These are phyloP conservation scores for Candida sanyiensis DNA, from an alignment of 805 yeast genomes.

Conservation along the genomic window DNA sequence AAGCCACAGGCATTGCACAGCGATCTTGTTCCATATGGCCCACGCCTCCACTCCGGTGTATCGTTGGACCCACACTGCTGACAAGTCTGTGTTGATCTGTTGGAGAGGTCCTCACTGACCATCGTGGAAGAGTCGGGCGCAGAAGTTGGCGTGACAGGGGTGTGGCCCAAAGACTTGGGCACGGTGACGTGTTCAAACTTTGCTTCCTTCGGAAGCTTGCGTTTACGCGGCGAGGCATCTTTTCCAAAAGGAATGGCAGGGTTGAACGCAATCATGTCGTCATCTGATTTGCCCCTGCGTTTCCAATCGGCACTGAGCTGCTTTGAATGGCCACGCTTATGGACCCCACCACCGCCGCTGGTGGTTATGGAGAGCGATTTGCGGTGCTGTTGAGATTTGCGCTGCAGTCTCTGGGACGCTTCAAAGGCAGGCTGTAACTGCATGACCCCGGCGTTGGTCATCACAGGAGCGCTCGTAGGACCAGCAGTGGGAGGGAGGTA, in stretches of 20 bases:
- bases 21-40: slow-evolving; percentile 69
- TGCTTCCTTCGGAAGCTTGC: no score
- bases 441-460: not conserved
- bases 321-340: slow-evolving; percentile 1
- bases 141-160: not conserved
- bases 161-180: no score
- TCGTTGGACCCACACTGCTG: slow-evolving; percentile 66
- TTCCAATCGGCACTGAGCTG: not conserved
- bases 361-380: not conserved
- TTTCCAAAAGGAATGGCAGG: not conserved
- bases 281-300: not conserved
- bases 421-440: not conserved
- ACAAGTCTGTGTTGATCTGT: slow-evolving; percentile 31
- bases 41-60: slow-evolving; percentile 87
- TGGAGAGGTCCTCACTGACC: slow-evolving; percentile 16
- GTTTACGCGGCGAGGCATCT: no score
- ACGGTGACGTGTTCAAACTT: no score
- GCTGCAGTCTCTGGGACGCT: not conserved
- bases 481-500: no score
- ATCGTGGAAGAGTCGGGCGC: slow-evolving; percentile 3
- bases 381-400: not conserved
- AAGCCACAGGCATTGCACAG: slow-evolving; percentile 73
- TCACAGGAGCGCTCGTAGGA: slow-evolving; percentile 6
- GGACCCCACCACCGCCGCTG: no score
- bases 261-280: not conserved